Evolutionary conservation across 257 asterid species (phyloP), one percentile per base, ranked within the genome.

Genomic region (Penstemon eatonii): DNA sequence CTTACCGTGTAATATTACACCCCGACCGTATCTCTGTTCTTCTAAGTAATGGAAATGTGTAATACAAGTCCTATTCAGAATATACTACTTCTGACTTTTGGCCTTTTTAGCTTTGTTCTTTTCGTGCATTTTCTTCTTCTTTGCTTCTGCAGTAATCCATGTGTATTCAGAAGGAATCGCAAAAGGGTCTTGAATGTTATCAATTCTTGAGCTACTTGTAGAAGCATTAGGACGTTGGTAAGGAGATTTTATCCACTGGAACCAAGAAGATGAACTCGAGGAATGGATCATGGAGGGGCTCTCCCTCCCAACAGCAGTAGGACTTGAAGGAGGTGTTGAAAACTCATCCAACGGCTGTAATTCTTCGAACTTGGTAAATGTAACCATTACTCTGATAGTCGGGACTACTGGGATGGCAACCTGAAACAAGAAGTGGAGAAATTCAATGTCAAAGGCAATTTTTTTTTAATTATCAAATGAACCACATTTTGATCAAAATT

Each of bases 331-430:
- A 42, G 98, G 97, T 6, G 97, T 90, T 9, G 90, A 81, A 68
- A 88, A 90, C 78, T 93, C 99, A 38, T 90, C 99, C 71, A 85
- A 57, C 0, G 96, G 96, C 80, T 80, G 91, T 63, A 93, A 70
- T 75, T 93, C 99, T 68, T 93, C 96, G 46, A 88, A 93, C 77
- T 90, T 90, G 8, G 97, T 87, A 70, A 93, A 90, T 45, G 99
- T 93, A 51, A 93, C 99, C 75, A 93, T 75, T 63, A 93, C 97
- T 66, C 92, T 79, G 51, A 93, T 83, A 0, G 97, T 93, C 3
- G 99, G 99, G 50, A 93, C 92, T 69, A 90, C 85, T 7, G 99
- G 99, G 70, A 93, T 90, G 12, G 99, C 96, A 65, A 93, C 91
- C 99, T 93, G 89, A 41, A 71, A 78, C 13, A 15, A 50, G 43